Evolutionary conservation across 2,329 filamentous ascomycete genomes (phyloP).

Genomic region (Fusarium lateritium): DNA sequence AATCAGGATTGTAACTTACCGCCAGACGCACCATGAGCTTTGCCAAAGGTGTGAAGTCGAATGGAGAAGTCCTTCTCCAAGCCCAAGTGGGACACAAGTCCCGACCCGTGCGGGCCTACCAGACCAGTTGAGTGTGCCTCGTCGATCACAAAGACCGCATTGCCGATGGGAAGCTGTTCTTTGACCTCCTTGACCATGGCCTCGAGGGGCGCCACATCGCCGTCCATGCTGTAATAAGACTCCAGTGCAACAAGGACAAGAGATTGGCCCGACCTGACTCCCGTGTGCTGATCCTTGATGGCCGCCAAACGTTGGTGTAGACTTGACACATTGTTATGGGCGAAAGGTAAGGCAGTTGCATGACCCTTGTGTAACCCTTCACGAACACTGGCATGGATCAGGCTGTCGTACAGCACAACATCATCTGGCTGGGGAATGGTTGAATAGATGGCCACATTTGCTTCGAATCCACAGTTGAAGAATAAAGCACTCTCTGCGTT

Average conservation of each 20-base stretch:
- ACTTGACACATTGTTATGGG: not conserved
- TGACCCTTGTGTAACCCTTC: not conserved
- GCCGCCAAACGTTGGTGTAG: not conserved
- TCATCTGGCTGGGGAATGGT: not conserved
- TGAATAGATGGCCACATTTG: conserved; percentile 13
- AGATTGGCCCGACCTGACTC: not conserved
- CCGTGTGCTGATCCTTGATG: not conserved
- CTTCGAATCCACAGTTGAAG: conserved; percentile 3
- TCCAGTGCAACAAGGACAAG: not conserved
- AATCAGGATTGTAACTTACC: not conserved
- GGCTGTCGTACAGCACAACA: not conserved
- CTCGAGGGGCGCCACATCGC: not conserved
- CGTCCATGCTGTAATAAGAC: conserved; percentile 10
- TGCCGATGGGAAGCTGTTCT: not conserved
- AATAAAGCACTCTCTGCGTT: conserved; percentile 3
- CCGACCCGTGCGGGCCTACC: not conserved
- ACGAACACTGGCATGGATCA: not conserved
- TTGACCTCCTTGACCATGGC: not conserved
- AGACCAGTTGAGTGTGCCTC: conserved; percentile 7
- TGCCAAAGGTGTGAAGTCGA: conserved; percentile 9
- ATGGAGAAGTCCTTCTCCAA: conserved; percentile 3
- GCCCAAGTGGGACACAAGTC: not conserved
- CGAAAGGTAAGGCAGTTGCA: not conserved
- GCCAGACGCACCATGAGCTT: conserved; percentile 11
- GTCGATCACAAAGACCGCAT: not conserved